A percentile compares a stretch with the other conserved stretches of the same genome.
phyloP scores from a whole-genome alignment of 257 asterid species.

The Asclepias syriaca region DNA sequence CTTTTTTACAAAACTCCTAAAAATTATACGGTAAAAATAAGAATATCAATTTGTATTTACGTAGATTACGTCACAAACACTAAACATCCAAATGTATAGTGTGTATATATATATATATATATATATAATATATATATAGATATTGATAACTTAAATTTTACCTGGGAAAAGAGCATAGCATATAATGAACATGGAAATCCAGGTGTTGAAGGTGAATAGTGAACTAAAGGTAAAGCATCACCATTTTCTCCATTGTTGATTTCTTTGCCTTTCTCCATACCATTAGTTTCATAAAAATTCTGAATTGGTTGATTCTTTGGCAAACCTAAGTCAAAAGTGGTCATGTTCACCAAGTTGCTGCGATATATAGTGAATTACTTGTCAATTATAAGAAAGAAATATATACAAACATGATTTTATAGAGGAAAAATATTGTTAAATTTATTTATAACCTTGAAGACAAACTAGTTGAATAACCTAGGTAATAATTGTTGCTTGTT shows the following conservation, averaged over 20 bases:
- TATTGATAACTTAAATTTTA: neutral
- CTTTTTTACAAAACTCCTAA: accelerated
- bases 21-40: too few relatives aligned
- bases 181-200: neutral
- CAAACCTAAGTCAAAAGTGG: neutral
- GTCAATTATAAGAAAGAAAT: neutral
- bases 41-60: too few relatives aligned
- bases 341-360: neutral
- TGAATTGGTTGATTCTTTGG: neutral
- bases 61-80: too few relatives aligned
- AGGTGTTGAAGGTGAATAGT: neutral
- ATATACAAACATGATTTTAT: neutral
- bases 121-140: too few relatives aligned
- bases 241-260: neutral
- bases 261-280: neutral
- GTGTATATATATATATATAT: too few relatives aligned
- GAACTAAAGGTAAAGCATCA: neutral
- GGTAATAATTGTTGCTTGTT: neutral
- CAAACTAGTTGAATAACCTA: neutral
- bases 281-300: neutral
- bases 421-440: neutral
- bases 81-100: too few relatives aligned
- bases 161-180: neutral
- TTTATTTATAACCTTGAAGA: neutral
- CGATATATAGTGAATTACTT: neutral